These are phyloP conservation scores for Blastomyces emzantsi DNA, from an alignment of 2,329 filamentous ascomycete genomes.

Conservation along the genomic window DNA sequence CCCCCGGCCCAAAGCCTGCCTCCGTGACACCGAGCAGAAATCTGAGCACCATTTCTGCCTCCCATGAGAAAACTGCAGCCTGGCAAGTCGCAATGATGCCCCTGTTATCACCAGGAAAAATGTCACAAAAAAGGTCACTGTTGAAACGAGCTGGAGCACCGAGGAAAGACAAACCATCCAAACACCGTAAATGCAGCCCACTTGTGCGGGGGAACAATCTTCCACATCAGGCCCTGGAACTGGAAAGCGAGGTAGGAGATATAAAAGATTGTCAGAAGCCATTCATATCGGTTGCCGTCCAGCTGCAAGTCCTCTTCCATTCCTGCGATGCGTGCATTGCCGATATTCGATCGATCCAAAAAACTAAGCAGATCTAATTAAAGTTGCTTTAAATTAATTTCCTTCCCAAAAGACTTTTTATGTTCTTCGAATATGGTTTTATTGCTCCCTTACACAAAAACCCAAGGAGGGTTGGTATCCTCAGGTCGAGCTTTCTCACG, in stretches of 20 bases:
- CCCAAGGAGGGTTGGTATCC: constrained; percentile 29
- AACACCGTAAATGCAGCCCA: constrained; percentile 39
- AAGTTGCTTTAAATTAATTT: constrained; percentile 3
- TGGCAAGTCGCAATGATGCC: constrained; percentile 42
- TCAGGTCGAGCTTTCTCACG: constrained; percentile 30
- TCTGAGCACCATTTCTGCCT: constrained; percentile 41
- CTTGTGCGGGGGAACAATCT: constrained; percentile 33
- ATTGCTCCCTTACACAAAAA: constrained; percentile 29
- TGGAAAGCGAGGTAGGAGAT: constrained; percentile 41
- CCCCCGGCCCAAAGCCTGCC: constrained; percentile 38
- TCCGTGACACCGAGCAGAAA: constrained; percentile 42
- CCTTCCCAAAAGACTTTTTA: background rate
- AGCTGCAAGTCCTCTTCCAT: constrained; percentile 45
- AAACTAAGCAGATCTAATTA: constrained; percentile 39
- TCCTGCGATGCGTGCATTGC: constrained; percentile 47
- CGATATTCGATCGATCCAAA: constrained; percentile 42
- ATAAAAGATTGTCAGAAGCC: constrained; percentile 47
- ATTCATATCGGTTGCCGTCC: constrained; percentile 39
- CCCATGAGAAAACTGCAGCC: constrained; percentile 38
- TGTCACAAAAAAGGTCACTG: background rate
- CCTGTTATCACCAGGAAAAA: constrained; percentile 23
- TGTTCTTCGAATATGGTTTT: background rate
- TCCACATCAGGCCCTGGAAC: constrained; percentile 39
- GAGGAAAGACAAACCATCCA: constrained; percentile 27
- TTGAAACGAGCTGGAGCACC: background rate